Percentiles rank a stretch among this genome's conserved stretches.
Conservation (phyloP, 805 yeast genomes). For the Spathaspora girioi region DNA sequence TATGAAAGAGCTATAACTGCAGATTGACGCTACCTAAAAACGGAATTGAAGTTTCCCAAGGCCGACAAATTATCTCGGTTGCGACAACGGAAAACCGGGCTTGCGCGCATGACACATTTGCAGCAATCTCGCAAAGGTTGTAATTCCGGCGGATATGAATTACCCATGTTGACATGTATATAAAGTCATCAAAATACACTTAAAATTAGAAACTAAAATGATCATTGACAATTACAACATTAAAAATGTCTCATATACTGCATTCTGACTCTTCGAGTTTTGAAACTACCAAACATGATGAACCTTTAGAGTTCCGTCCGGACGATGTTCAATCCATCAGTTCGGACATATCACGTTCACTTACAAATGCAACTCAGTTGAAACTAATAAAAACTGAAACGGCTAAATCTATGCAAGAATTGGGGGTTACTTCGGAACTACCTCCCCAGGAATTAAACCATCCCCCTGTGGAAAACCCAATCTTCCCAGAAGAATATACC, state of each 20-base stretch:
- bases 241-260: not conserved
- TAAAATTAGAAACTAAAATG: not conserved
- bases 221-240: not conserved
- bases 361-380: slow-evolving; percentile 2
- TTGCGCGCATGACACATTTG: not conserved
- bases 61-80: not conserved
- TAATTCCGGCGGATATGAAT: not conserved
- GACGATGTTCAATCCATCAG: slow-evolving; percentile 3
- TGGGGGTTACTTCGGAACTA: slow-evolving; percentile 54
- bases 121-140: not conserved
- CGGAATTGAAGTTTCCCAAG: not conserved
- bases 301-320: slow-evolving; percentile 2
- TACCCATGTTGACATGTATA: not conserved
- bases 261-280: not conserved
- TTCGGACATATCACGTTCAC: slow-evolving; percentile 3
- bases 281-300: not conserved
- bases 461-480: slow-evolving; percentile 53
- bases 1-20: not conserved
- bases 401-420: slow-evolving; percentile 57
- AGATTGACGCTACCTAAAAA: not conserved
- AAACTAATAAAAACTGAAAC: slow-evolving; percentile 58
- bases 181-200: not conserved
- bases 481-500: slow-evolving; percentile 91
- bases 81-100: not conserved
- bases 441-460: slow-evolving; percentile 50